phyloP scores from a whole-genome alignment of 805 yeast species.

The Candida corydali region DNA sequence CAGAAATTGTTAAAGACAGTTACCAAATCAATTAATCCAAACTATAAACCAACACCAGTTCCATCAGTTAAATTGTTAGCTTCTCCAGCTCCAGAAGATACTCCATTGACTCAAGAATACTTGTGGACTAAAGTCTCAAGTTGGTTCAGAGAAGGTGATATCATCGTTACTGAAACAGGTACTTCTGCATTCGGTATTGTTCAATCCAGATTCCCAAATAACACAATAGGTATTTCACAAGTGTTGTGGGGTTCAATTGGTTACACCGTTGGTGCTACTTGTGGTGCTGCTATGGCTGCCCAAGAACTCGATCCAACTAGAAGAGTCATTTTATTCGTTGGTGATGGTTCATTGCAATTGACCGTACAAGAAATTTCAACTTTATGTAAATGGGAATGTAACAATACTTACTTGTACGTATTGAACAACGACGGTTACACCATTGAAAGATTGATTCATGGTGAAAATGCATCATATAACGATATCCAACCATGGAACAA shows the following conservation, averaged over 20 bases:
- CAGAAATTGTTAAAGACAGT: conserved; percentile 26
- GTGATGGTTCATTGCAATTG: conserved; percentile 75
- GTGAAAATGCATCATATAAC: conserved; percentile 60
- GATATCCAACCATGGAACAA: conserved; percentile 71
- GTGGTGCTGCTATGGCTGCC: conserved; percentile 69
- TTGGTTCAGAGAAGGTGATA: conserved; percentile 65
- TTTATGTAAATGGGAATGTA: conserved; percentile 57
- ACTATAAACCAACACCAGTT: conserved; percentile 51
- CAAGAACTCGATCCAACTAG: conserved; percentile 57
- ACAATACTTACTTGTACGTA: conserved; percentile 65
- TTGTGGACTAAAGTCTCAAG: conserved; percentile 62
- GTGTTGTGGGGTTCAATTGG: conserved; percentile 79
- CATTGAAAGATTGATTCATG: conserved; percentile 73
- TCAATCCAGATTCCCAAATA: conserved; percentile 60
- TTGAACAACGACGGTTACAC: conserved; percentile 75
- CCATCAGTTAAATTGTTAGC: conserved; percentile 47
- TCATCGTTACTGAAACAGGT: conserved; percentile 71
- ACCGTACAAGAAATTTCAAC: conserved; percentile 74
- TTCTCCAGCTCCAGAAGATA: conserved; percentile 31
- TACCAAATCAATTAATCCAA: conserved; percentile 28
- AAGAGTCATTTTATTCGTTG: conserved; percentile 66
- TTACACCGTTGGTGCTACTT: conserved; percentile 61
- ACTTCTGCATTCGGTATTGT: conserved; percentile 74
- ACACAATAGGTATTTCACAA: conserved; percentile 66
- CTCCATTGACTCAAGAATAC: conserved; percentile 57